These are phyloP conservation scores for Sisymbrium altissimum DNA, from an alignment of 345 rosid genomes.

Conservation along the genomic window DNA sequence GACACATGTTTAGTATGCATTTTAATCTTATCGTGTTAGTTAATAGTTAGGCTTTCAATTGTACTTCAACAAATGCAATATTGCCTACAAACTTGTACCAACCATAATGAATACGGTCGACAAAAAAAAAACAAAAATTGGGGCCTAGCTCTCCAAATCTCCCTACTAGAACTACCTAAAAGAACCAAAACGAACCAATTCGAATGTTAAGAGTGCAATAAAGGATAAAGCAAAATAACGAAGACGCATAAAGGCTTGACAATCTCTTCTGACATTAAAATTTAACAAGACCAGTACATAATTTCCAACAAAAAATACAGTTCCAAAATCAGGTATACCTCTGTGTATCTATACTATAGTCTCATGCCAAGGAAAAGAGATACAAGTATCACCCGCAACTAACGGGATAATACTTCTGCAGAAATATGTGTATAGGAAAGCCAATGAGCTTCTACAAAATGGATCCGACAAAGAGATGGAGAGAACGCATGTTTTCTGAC, in stretches of 20 bases:
- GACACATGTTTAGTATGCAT: no score
- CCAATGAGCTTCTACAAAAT: not conserved
- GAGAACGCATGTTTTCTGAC: not conserved
- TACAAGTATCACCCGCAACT: constrained; percentile 1
- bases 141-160: no score
- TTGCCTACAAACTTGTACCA: no score
- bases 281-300: not conserved
- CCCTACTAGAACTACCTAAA: no score
- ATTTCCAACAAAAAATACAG: not conserved
- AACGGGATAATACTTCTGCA: not conserved
- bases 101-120: no score
- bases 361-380: not conserved
- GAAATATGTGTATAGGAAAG: not conserved
- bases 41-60: no score
- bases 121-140: no score
- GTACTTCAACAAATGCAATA: no score
- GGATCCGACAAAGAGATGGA: not conserved
- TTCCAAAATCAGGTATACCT: no score
- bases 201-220: no score
- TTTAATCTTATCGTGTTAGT: no score
- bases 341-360: not conserved
- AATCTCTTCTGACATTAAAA: not conserved
- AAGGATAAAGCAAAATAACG: not conserved
- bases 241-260: not conserved
- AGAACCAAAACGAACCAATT: no score